Evolutionary conservation across 371 early-diverging fungal species (phyloP), one percentile per base, ranked within the genome.

Genomic region (Apophysomyces elegans): DNA sequence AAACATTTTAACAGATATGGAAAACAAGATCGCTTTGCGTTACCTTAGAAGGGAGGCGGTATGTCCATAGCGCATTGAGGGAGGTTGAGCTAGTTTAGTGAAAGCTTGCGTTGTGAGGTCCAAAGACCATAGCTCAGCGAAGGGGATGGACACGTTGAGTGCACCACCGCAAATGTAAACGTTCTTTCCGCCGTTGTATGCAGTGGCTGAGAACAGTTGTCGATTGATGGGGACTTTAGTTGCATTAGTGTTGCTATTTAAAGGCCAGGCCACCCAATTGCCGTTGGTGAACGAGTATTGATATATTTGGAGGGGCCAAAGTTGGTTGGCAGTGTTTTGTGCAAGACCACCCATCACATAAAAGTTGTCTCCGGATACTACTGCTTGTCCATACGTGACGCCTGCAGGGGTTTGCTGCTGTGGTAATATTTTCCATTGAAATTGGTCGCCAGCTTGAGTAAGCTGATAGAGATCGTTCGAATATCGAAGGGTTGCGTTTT

Each of bases 31-130:
- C n/a, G 35, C n/a, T 57, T 39, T 65, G 54, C 16, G 7, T 32
- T 76, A 79, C 82, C 74, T 77, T 37, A 75, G 36, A 26, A 71
- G 54, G 26, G 83, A 74, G 11, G 76, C 65, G 8, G 83, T 70
- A 65, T 82, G 83, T 13, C 75, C 75, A 63, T 75, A 78, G 13
- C 70, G 72, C 38, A 61, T 59, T 47, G 16, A 59, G 26, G 66
- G 47, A 1, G 59, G 54, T 7, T 5, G 9, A 21, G 54, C 18
- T n/a, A 79, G 63, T 46, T 63, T 47, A 35, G 71, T 68, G 46
- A 63, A 71, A 12, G 56, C 35, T 56, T 26, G 65, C 11, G 68
- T 69, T 11, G 39, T 50, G n/a, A 57, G 32, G 64, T 79, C 76
- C 39, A 77, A 50, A 2, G 58, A 59, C 62, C 70, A 76, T 9